Conservation (phyloP, 495 filamentous ascomycete species). For the Umbilicaria muhlenbergii region DNA sequence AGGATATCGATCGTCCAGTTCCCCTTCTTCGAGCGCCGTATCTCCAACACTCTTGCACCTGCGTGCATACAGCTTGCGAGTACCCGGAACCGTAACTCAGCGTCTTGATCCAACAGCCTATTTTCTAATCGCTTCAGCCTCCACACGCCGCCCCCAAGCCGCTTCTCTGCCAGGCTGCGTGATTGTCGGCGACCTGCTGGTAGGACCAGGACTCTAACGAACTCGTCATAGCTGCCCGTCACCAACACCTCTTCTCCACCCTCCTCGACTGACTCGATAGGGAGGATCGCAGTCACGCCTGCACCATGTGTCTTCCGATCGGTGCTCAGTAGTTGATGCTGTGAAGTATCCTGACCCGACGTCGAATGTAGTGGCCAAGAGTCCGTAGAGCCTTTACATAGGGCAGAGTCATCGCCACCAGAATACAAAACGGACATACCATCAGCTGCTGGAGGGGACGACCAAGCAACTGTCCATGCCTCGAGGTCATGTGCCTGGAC, state of each 20-base stretch:
- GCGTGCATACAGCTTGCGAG: slow-evolving; percentile 92
- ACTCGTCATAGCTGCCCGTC: slow-evolving; percentile 89
- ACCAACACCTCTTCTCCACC: slow-evolving; percentile 40
- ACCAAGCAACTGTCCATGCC: slow-evolving; percentile 52
- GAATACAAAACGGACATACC: slow-evolving; percentile 33
- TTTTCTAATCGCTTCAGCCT: slow-evolving; percentile 47
- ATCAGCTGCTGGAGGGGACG: slow-evolving; percentile 8
- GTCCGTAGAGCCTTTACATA: slow-evolving; percentile 18
- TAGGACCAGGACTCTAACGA: slow-evolving; percentile 50
- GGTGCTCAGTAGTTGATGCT: slow-evolving; percentile 20
- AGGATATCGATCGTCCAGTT: slow-evolving; percentile 51
- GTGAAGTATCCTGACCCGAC: slow-evolving; percentile 1
- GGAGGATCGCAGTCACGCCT: slow-evolving; percentile 79
- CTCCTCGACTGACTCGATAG: slow-evolving; percentile 22
- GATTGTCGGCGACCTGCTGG: slow-evolving; percentile 11
- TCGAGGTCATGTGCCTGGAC: slow-evolving; percentile 32
- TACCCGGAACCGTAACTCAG: slow-evolving; percentile 31
- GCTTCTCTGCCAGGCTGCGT: slow-evolving; percentile 42
- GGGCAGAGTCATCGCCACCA: slow-evolving; percentile 50
- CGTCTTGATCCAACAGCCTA: slow-evolving; percentile 1
- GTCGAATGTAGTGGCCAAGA: slow-evolving; percentile 11
- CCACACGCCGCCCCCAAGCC: slow-evolving; percentile 85
- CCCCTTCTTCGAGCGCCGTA: slow-evolving; percentile 21
- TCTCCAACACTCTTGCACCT: slow-evolving; percentile 51
- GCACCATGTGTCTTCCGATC: slow-evolving; percentile 48